Evolutionary conservation across 2,329 filamentous ascomycete species (phyloP), one percentile per base, ranked within the genome.

Genomic region (Neofusicoccum ribis): DNA sequence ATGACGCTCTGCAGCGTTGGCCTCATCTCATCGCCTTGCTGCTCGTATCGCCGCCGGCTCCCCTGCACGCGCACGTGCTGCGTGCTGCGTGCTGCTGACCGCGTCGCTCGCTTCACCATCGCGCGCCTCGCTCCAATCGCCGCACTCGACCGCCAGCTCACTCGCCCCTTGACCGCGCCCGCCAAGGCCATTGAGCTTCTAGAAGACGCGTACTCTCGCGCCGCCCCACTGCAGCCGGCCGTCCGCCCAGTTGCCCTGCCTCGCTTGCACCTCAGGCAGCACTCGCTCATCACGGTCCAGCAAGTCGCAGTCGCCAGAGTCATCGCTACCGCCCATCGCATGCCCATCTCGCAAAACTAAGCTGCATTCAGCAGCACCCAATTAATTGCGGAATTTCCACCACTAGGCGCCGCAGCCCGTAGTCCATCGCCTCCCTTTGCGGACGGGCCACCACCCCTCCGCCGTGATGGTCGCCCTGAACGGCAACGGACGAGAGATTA

Each of bases 301-400:
- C 20, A 39, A 14, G 34, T 37, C 34, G 50, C 8, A 11, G 14
- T 43, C 20, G 20, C 20, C 37, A 43, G 52, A 58, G 52, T 34
- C 27, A 41, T 43, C 37, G 52, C 27, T 36, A 47, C 43, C 56
- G 56, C 43, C 15, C 39, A 59, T 34, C 41, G 27, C 37, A 56
- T 31, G n/a, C 23, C 52, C 54, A 11, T 44, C 31, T 60, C 56
- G 56, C 56, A 46, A 47, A 37, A 23, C 56, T 60, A 60, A 27
- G 43, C 56, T 47, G 23, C 56, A 60, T 60, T 8, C 41, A 47
- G 54, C 39, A 46, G 23, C 34, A 5, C 20, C 5, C 41, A 49
- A 60, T 20, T 60, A 37, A 60, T 47, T 47, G 56, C 56, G 31
- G 43, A 47, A 60, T 60, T 47, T 60, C 56, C 56, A 60, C 56